Evolutionary conservation across 352 stramenopile species (phyloP).

Genomic region (Pythium vanterpoolii): DNA sequence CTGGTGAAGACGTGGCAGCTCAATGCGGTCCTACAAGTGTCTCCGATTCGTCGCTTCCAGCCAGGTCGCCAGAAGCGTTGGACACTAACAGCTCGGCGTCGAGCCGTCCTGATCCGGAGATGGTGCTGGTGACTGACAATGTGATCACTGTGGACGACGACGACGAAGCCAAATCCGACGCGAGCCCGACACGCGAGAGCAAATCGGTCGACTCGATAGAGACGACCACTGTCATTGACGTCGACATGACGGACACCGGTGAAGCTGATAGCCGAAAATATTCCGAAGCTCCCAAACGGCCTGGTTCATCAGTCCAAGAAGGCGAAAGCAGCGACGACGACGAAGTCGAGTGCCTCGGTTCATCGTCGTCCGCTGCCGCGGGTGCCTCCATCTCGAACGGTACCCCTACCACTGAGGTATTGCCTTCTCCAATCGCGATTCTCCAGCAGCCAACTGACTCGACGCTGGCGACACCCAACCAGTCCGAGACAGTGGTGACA

Average conservation of each 20-base stretch:
- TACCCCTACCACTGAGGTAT: not conserved
- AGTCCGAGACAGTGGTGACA: not conserved
- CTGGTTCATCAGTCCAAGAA: no score
- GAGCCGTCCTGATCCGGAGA: not conserved
- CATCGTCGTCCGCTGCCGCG: not conserved
- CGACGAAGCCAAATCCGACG: not conserved
- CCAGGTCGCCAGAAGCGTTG: not conserved
- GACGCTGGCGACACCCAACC: no score
- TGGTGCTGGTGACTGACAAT: not conserved
- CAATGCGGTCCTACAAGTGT: not conserved
- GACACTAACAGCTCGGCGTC: not conserved
- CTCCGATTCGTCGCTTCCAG: not conserved
- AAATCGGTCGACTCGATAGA: not conserved
- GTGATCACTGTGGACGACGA: not conserved
- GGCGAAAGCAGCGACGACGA: constrained; percentile 5
- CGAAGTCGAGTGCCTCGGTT: constrained; percentile 20
- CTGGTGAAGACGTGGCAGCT: not conserved
- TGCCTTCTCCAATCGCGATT: not conserved
- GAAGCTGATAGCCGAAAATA: no score
- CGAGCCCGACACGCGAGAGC: not conserved
- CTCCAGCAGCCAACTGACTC: no score
- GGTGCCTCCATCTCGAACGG: not conserved
- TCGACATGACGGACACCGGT: not conserved
- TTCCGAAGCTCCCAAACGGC: no score
- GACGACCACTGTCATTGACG: not conserved